phyloP scores from a whole-genome alignment of 148 eudicot genomes.

The Rhododendron molle region DNA sequence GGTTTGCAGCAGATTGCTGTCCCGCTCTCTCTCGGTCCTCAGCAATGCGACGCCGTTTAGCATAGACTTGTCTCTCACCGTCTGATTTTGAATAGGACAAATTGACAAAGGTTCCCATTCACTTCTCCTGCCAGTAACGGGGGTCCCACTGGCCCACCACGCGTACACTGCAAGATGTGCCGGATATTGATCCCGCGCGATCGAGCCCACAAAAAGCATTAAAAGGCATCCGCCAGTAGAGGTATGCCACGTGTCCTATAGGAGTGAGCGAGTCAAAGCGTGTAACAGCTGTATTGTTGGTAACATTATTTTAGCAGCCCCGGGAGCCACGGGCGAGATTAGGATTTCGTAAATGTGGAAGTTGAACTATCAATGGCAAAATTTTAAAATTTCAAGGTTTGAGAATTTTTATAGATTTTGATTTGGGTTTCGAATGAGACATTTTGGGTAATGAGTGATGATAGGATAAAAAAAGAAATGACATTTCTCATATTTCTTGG shows the following conservation, averaged over 20 bases:
- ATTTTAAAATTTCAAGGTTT: too few species aligned
- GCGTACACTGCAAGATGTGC: background rate
- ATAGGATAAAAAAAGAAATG: too few species aligned
- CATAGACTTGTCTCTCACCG: background rate
- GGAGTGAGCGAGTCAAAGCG: background rate
- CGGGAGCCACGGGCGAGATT: too few species aligned
- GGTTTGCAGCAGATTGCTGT: conserved; percentile 13
- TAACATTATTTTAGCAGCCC: too few species aligned
- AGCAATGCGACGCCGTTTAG: background rate
- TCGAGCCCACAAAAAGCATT: background rate
- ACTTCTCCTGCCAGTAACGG: background rate
- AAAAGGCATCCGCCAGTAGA: background rate
- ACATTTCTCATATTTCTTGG: too few species aligned
- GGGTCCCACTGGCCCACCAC: conserved; percentile 2
- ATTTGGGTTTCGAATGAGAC: too few species aligned
- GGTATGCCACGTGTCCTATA: background rate
- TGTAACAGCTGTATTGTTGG: background rate
- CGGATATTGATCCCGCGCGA: background rate
- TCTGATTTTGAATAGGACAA: background rate
- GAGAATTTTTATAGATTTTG: too few species aligned
- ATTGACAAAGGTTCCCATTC: background rate
- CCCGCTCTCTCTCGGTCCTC: background rate
- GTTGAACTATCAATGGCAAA: too few species aligned
- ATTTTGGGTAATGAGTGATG: too few species aligned
- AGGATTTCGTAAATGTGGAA: too few species aligned